Conservation (phyloP, 2,329 filamentous ascomycete species). For the Diaporthe ilicicola region DNA sequence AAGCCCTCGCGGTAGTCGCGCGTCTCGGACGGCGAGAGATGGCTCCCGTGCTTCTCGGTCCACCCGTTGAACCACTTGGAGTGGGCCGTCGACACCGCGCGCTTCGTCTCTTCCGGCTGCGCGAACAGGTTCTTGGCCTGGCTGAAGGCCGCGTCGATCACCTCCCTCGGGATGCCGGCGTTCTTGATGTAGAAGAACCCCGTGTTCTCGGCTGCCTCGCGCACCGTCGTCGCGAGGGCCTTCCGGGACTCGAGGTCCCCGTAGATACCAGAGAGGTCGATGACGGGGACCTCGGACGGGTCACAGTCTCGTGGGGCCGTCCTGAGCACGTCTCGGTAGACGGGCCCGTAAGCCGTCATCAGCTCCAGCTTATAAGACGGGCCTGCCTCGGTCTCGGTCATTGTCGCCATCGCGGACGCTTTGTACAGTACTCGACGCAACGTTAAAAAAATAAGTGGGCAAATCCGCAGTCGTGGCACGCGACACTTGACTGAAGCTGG, state of each 20-base stretch:
- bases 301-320: slow-evolving; percentile 50
- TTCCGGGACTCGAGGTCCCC: slow-evolving; percentile 46
- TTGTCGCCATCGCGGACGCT: slow-evolving; percentile 25
- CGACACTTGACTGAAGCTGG: not conserved
- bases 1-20: slow-evolving; percentile 43
- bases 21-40: slow-evolving; percentile 43
- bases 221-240: slow-evolving; percentile 48
- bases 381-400: slow-evolving; percentile 34
- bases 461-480: not conserved
- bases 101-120: slow-evolving; percentile 42
- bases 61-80: slow-evolving; percentile 50
- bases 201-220: slow-evolving; percentile 50
- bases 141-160: slow-evolving; percentile 39
- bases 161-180: slow-evolving; percentile 48
- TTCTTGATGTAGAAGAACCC: slow-evolving; percentile 59
- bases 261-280: slow-evolving; percentile 50
- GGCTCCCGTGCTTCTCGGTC: slow-evolving; percentile 35
- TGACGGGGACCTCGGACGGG: slow-evolving; percentile 54
- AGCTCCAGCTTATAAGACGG: slow-evolving; percentile 52
- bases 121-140: slow-evolving; percentile 42
- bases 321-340: slow-evolving; percentile 52
- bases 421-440: too few relatives aligned
- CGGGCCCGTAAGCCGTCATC: slow-evolving; percentile 52
- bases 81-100: slow-evolving; percentile 36
- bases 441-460: too few relatives aligned